Percentiles rank a stretch among this genome's conserved stretches.
Conservation (phyloP, 2,329 filamentous ascomycete genomes). For the Tolypocladium capitatum region DNA sequence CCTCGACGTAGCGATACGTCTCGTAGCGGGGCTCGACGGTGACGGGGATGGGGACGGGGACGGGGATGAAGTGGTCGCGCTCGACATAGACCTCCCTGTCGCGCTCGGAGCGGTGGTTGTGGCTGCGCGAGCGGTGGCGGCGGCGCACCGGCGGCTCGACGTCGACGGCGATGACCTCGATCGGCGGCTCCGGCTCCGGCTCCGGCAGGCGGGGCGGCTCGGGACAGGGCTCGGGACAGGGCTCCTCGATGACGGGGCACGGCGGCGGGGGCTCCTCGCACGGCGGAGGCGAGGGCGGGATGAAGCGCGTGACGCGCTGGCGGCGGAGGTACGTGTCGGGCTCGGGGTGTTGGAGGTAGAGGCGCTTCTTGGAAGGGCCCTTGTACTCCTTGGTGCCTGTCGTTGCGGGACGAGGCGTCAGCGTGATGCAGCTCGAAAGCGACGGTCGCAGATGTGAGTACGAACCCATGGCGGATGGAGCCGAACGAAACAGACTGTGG, state of each 20-base stretch:
- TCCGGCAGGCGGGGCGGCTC: constrained; percentile 6
- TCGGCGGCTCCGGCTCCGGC: constrained; percentile 16
- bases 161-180: constrained; percentile 26
- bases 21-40: constrained; percentile 28
- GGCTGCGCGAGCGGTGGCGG: constrained; percentile 16
- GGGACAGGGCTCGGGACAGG: constrained; percentile 6
- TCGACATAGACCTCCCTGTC: constrained; percentile 38
- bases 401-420: constrained; percentile 10
- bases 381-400: constrained; percentile 14
- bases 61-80: constrained; percentile 33
- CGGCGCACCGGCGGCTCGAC: constrained; percentile 17
- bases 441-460: neutral
- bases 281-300: constrained; percentile 21
- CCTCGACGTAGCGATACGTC: constrained; percentile 40
- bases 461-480: neutral
- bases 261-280: constrained; percentile 8
- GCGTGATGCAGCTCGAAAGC: neutral
- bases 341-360: constrained; percentile 28
- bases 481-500: no score
- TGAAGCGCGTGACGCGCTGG: constrained; percentile 23
- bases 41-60: constrained; percentile 28
- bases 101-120: constrained; percentile 11
- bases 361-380: constrained; percentile 22
- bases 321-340: constrained; percentile 23
- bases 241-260: constrained; percentile 7